A percentile compares a stretch with the other conserved stretches of the same genome.
These are phyloP conservation scores for Kalanchoe fedtschenkoi DNA, from an alignment of 164 flowering plant genomes.

Conservation along the genomic window DNA sequence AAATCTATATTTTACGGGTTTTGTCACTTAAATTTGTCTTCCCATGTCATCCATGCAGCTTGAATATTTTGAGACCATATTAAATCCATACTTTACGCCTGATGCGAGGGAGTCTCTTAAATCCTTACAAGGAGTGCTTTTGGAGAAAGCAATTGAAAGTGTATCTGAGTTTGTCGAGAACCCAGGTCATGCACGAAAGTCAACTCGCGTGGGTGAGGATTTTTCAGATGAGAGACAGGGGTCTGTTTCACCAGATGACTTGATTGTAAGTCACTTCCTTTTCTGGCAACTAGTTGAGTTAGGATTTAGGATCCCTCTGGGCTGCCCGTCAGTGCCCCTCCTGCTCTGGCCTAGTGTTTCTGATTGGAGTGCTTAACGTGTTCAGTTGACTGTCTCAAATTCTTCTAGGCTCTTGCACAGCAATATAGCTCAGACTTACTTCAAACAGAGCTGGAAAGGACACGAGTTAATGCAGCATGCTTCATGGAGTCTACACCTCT, in stretches of 20 bases:
- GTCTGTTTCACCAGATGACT: constrained; percentile 81
- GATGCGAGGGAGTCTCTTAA: constrained; percentile 84
- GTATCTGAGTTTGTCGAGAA: constrained; percentile 53
- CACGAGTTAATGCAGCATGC: constrained; percentile 86
- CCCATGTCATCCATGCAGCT: constrained; percentile 44
- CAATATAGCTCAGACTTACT: constrained; percentile 83
- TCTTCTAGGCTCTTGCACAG: constrained; percentile 79
- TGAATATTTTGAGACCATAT: constrained; percentile 85
- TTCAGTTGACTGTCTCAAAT: not conserved
- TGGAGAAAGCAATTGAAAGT: constrained; percentile 86
- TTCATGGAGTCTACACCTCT: constrained; percentile 64
- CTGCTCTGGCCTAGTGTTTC: not conserved
- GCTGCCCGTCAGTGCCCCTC: not conserved
- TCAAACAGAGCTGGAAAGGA: constrained; percentile 78
- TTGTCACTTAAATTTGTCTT: too few relatives aligned
- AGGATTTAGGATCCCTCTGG: too few relatives aligned
- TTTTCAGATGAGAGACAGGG: constrained; percentile 68
- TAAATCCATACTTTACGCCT: constrained; percentile 70
- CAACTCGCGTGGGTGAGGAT: constrained; percentile 94
- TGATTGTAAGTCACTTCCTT: constrained; percentile 54
- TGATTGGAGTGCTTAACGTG: not conserved
- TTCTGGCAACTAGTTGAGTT: too few relatives aligned
- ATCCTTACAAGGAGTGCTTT: constrained; percentile 64
- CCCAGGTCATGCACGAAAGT: constrained; percentile 77
- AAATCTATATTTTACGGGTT: too few relatives aligned